Evolutionary conservation across 768 basidiomycete species (phyloP), one percentile per base, ranked within the genome.

Genomic region (Plicaturopsis crispa): DNA sequence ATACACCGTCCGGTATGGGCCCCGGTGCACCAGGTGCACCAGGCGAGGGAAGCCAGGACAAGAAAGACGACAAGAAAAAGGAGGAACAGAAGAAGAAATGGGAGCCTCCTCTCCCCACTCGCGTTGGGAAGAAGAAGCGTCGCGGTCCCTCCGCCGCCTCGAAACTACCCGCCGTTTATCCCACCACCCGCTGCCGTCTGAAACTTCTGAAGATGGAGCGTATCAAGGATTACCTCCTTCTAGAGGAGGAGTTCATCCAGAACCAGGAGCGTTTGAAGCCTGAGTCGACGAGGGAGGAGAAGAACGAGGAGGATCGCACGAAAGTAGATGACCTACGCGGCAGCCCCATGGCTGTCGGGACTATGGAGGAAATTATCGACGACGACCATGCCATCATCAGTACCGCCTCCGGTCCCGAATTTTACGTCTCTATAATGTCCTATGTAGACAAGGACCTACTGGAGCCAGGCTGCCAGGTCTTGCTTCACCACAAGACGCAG

Each of bases 331-430:
- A 92, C 60, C 59, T 99, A 23, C 81, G 94, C 23, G 96, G 96
- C 5, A 85, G 80, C 34, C 96, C 94, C 6, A 94, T 99, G 91
- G 85, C 85, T n/a, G 91, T 99, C 43, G 96, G 96, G 16, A 91
- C 91, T 0, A 72, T 99, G 61, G 96, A 98, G 65, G 96, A 99
- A 63, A 89, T 93, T 47, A 90, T 94, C 50, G 90, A 93, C 70
- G 91, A 94, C 63, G 90, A 93, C 74, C 90, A 99, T 62, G 96
- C 96, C n/a, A 97, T 99, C 59, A 84, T 99, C 55, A 89, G 86
- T 59, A 88, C 90, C 6, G 79, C 90, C 17, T 88, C 86, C 28
- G 93, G 94, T 2, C 92, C 94, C 18, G 96, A 98, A 56, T 91
- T 82, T 59, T 97, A 98, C 60, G 92, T 98, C 46, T 83, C 90